Evolutionary conservation across 2,329 filamentous ascomycete species (phyloP).

Genomic region (Apiospora koreana): DNA sequence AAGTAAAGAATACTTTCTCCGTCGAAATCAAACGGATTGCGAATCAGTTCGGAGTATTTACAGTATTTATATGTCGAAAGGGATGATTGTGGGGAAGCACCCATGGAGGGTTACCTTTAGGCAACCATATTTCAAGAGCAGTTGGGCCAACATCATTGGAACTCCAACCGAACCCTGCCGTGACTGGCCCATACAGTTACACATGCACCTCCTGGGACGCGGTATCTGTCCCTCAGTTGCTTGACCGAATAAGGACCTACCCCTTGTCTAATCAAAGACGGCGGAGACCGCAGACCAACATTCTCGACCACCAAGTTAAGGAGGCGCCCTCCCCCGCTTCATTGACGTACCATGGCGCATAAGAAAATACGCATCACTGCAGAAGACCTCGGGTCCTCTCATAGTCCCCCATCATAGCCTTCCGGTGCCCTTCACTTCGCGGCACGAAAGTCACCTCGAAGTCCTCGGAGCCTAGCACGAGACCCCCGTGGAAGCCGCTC

Average conservation of each 20-base stretch:
- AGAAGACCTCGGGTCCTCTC: neutral
- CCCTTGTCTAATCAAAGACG: too few species aligned
- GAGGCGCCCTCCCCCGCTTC: too few species aligned
- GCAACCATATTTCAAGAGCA: neutral
- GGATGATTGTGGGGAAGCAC: neutral
- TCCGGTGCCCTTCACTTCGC: neutral
- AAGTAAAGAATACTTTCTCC: too few species aligned
- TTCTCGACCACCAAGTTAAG: too few species aligned
- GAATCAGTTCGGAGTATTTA: too few species aligned
- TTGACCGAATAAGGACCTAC: neutral
- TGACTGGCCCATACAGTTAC: neutral
- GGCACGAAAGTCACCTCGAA: slow-evolving; percentile 12
- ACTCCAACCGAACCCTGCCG: neutral
- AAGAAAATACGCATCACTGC: neutral
- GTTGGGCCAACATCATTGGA: neutral
- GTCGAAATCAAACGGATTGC: too few species aligned
- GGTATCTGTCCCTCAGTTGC: neutral
- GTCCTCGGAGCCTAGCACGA: slow-evolving; percentile 11
- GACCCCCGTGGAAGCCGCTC: slow-evolving; percentile 14
- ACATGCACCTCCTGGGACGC: neutral
- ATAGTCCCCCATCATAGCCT: slow-evolving; percentile 9
- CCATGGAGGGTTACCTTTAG: neutral
- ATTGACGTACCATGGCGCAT: too few species aligned
- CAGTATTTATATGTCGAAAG: neutral
- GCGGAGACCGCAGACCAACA: too few species aligned